These are phyloP conservation scores for Cucumis melo DNA, from an alignment of 306 rosid genomes.

Conservation along the genomic window DNA sequence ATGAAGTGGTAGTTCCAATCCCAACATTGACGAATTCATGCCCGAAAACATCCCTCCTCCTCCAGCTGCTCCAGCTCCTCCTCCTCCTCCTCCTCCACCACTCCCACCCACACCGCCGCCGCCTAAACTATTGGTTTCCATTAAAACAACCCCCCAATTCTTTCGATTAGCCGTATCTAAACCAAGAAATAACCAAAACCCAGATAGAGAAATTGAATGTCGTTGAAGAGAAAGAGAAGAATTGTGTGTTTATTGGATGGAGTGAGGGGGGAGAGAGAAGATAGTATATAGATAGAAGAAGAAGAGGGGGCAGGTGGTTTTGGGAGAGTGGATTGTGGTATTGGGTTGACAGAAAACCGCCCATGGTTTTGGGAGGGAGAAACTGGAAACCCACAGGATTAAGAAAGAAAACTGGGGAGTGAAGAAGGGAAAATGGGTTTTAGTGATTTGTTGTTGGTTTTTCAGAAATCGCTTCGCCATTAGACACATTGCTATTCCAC, in stretches of 20 bases:
- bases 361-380: conserved; percentile 53
- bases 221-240: background rate
- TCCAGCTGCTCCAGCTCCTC: background rate
- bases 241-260: background rate
- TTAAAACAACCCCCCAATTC: conserved; percentile 5
- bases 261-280: background rate
- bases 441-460: background rate
- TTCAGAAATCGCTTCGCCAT: background rate
- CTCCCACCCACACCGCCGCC: background rate
- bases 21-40: conserved; percentile 41
- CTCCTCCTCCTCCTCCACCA: background rate
- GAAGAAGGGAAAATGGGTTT: background rate
- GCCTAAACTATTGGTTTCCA: conserved; percentile 42
- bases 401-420: background rate
- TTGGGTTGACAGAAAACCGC: conserved; percentile 40
- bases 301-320: conserved; percentile 42
- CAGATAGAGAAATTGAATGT: background rate
- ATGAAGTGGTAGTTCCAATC: conserved; percentile 44
- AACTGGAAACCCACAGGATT: conserved; percentile 26
- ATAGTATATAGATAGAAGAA: background rate
- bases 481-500: background rate
- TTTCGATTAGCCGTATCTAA: background rate
- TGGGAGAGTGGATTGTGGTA: conserved; percentile 23
- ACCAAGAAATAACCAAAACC: background rate
- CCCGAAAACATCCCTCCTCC: conserved; percentile 28